These are phyloP conservation scores for Lentinus brumalis DNA, from an alignment of 768 basidiomycete genomes.

Conservation along the genomic window DNA sequence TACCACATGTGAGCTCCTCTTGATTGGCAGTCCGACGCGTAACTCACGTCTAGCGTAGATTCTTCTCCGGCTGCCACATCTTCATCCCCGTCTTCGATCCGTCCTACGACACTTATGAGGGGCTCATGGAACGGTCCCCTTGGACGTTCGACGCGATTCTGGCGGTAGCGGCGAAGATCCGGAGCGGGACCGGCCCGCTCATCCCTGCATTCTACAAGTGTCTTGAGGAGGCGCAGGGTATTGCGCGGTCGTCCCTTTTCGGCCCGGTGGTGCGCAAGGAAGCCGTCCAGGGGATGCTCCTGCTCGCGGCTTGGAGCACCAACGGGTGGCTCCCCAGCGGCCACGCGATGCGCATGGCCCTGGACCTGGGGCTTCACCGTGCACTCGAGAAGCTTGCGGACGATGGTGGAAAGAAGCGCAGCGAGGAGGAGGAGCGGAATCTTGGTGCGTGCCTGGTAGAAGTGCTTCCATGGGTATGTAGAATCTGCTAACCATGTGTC, in stretches of 20 bases:
- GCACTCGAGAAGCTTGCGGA: conserved; percentile 91
- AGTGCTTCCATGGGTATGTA: not conserved
- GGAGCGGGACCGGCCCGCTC: conserved; percentile 85
- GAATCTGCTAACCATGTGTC: conserved; percentile 1
- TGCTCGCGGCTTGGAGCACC: conserved; percentile 91
- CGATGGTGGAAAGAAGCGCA: conserved; percentile 54
- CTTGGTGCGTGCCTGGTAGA: conserved; percentile 12
- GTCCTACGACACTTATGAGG: conserved; percentile 90
- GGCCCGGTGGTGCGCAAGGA: conserved; percentile 94
- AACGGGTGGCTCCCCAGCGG: conserved; percentile 95
- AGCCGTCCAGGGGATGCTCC: conserved; percentile 91
- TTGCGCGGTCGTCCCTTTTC: conserved; percentile 90
- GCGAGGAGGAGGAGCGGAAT: conserved; percentile 82
- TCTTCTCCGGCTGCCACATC: conserved; percentile 94
- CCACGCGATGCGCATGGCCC: conserved; percentile 94
- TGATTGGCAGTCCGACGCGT: not conserved
- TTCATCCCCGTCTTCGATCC: conserved; percentile 97
- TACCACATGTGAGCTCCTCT: conserved; percentile 68
- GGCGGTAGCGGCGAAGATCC: conserved; percentile 89
- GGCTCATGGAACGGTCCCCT: conserved; percentile 87
- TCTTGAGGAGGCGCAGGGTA: conserved; percentile 93
- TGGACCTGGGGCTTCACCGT: conserved; percentile 90
- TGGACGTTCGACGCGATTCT: conserved; percentile 96
- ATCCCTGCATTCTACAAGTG: conserved; percentile 87
- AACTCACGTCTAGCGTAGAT: conserved; percentile 32